Base-by-base conservation (phyloP, 805 yeast genomes). In the Soucietia sequanensis region DNA sequence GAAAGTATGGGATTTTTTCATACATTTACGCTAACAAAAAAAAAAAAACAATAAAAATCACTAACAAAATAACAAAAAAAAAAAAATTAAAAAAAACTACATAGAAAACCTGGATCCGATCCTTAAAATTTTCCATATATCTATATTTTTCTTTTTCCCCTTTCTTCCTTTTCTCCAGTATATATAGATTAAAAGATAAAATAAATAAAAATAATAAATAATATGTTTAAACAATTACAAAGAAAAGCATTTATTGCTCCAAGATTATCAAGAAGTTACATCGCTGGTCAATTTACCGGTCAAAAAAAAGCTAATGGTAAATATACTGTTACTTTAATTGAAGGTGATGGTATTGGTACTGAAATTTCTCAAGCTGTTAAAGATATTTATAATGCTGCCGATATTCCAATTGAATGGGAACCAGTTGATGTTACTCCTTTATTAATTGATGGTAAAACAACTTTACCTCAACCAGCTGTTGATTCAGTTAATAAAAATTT, bases 291-390 rank as follows among this genome's bases (percentile, higher is more conserved):
- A 60, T 81, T 74, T 68, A 72, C 80, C 45, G 86, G 87, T 45
- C 27, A 62, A 46, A 80, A 78, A 59, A 76, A 76, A 43, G 69
- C 82, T 42, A 78, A 84, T 43, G 98, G 98, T 47, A 85, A 84
- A 56, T 91, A 80, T 72, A 80, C 87, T 36, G 99, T 93, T 45
- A 91, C 99, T 29, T 75, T 93, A 72, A 91, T 93, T 54, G 97
- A 90, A 70, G 98, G 98, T 71, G 98, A 91, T 61, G 99, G 99
- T 76, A 89, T 91, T 51, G 99, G 99, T 54, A 76, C 82, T 34
- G 99, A 93, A 68, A 93, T 93, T 62, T 84, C 98, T 48, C 80
- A 85, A 55, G 86, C 98, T 33, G 97, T 93, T 49, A 86, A 90
- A 74, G 78, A 84, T 47, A 91, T 93, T 56, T 93, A 88, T 71